Percentiles rank a stretch among this genome's conserved stretches.
Evolutionary conservation across 805 yeast genomes (phyloP).

Genomic region (Candida nonsorbophila): DNA sequence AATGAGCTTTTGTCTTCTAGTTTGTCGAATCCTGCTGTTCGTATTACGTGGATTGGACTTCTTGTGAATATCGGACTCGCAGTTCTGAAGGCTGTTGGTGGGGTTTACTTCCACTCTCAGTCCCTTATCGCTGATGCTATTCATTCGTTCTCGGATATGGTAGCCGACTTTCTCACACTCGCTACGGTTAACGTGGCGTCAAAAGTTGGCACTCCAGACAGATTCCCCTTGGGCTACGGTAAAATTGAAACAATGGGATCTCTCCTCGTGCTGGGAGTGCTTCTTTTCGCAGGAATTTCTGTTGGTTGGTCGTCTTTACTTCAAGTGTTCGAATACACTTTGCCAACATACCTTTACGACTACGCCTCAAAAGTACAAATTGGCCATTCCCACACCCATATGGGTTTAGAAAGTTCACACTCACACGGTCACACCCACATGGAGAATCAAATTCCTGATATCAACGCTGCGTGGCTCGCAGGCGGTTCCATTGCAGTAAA

Average conservation of each 20-base stretch:
- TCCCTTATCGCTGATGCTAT: slow-evolving; percentile 92
- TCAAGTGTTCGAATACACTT: slow-evolving; percentile 58
- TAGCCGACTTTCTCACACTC: slow-evolving; percentile 84
- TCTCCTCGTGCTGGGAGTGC: slow-evolving; percentile 75
- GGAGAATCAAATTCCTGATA: slow-evolving; percentile 37
- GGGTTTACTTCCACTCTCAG: slow-evolving; percentile 89
- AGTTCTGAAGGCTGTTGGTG: slow-evolving; percentile 80
- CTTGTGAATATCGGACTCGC: slow-evolving; percentile 84
- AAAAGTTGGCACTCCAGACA: slow-evolving; percentile 48
- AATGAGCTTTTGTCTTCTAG: slow-evolving; percentile 34
- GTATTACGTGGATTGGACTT: slow-evolving; percentile 90
- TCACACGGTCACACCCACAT: not conserved
- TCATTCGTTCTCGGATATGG: slow-evolving; percentile 86
- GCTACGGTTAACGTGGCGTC: slow-evolving; percentile 79
- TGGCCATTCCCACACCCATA: slow-evolving; percentile 51
- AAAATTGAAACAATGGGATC: slow-evolving; percentile 92
- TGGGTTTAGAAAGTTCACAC: too few relatives aligned
- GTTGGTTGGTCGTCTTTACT: slow-evolving; percentile 84
- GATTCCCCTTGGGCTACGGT: slow-evolving; percentile 86
- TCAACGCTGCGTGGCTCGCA: slow-evolving; percentile 97
- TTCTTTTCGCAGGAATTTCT: slow-evolving; percentile 81
- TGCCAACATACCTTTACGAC: slow-evolving; percentile 61
- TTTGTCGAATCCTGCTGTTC: slow-evolving; percentile 70
- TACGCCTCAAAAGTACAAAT: slow-evolving; percentile 42
- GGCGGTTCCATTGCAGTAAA: slow-evolving; percentile 81